A percentile compares a stretch with the other conserved stretches of the same genome.
Evolutionary conservation across 106 monocot genomes (phyloP).

Genomic region (Dendrobium catenatum): DNA sequence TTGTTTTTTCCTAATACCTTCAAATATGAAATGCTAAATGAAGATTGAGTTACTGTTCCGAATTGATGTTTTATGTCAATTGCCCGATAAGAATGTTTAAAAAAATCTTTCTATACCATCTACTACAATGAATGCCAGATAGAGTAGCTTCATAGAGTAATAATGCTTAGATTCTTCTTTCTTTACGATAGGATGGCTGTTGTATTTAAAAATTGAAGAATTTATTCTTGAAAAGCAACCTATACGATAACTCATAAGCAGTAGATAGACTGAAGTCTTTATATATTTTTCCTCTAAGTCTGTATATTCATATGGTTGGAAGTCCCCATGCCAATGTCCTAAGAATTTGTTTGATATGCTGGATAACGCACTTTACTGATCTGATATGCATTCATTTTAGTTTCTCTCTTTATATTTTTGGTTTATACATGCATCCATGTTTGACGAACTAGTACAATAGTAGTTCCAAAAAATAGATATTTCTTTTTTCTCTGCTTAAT

Average conservation of each 20-base stretch:
- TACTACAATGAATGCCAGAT: too few relatives aligned
- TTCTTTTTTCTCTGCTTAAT: background rate
- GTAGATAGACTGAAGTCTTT: background rate
- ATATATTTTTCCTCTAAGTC: background rate
- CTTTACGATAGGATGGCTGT: background rate
- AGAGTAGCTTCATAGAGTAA: too few relatives aligned
- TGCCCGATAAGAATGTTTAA: too few relatives aligned
- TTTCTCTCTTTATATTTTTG: background rate
- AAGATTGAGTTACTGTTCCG: too few relatives aligned
- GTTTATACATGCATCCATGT: background rate
- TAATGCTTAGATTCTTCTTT: background rate
- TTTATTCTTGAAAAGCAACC: background rate
- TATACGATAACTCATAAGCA: background rate
- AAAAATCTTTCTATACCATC: too few relatives aligned
- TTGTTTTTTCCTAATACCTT: background rate
- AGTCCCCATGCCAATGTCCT: background rate
- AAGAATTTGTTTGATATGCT: background rate
- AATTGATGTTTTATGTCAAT: too few relatives aligned
- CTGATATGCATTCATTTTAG: background rate
- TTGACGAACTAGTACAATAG: background rate
- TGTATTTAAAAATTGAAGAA: background rate
- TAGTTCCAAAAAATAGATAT: background rate
- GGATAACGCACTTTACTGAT: background rate
- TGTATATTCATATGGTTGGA: background rate
- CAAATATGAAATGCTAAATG: background rate